These are phyloP conservation scores for Malus sylvestris DNA, from an alignment of 306 rosid genomes.

Conservation along the genomic window DNA sequence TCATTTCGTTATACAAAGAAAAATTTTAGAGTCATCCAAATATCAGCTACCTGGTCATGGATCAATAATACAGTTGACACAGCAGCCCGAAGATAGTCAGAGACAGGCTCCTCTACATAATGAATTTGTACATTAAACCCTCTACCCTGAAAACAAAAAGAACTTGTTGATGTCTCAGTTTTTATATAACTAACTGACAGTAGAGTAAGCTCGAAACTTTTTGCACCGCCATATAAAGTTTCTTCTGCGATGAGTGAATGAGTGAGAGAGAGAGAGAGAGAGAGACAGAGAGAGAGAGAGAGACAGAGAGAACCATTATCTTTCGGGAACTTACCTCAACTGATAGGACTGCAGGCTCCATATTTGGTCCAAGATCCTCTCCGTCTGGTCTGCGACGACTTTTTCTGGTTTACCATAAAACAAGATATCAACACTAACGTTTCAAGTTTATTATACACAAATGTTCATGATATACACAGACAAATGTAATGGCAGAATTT, in stretches of 20 bases:
- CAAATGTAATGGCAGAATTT: background rate
- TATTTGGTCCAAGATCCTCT: slow-evolving; percentile 38
- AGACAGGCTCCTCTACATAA: slow-evolving; percentile 75
- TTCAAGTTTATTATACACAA: background rate
- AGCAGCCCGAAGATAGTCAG: slow-evolving; percentile 69
- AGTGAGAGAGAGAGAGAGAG: background rate
- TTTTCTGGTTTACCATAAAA: slow-evolving; percentile 38
- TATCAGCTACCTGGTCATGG: slow-evolving; percentile 61
- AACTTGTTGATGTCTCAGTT: background rate
- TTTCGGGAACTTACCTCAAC: slow-evolving; percentile 57
- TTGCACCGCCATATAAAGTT: background rate
- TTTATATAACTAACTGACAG: background rate
- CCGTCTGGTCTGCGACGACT: slow-evolving; percentile 49
- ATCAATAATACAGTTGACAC: slow-evolving; percentile 72
- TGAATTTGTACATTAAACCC: slow-evolving; percentile 81
- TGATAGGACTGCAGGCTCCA: slow-evolving; percentile 76
- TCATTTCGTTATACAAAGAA: background rate
- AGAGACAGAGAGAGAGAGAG: background rate
- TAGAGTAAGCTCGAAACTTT: background rate
- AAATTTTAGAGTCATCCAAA: background rate
- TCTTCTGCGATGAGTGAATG: background rate
- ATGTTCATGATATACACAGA: background rate
- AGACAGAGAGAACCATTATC: background rate
- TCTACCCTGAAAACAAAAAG: slow-evolving; percentile 64
- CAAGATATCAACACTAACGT: slow-evolving; percentile 10